Conservation (phyloP, 306 rosid species). For the Biancaea sappan region DNA sequence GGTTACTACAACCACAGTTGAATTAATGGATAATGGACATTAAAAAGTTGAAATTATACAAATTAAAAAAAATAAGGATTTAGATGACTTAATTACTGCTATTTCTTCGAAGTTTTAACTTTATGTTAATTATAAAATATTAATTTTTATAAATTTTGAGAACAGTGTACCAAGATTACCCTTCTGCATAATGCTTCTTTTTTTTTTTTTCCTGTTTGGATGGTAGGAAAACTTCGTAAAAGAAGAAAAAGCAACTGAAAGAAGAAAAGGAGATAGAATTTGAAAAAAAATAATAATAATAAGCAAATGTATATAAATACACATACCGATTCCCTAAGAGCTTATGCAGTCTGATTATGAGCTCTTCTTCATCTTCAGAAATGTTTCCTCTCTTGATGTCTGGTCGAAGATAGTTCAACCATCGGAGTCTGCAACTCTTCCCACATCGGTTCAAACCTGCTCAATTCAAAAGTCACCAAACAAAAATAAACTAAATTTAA, state of each 20-base stretch:
- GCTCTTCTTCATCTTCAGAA: slow-evolving; percentile 33
- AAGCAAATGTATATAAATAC: too few relatives aligned
- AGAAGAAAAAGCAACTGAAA: too few relatives aligned
- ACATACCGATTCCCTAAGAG: slow-evolving; percentile 31
- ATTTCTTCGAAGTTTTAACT: too few relatives aligned
- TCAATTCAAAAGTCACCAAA: neutral
- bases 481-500: neutral
- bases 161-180: too few relatives aligned
- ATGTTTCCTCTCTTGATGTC: slow-evolving; percentile 39
- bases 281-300: too few relatives aligned
- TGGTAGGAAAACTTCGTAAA: neutral
- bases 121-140: too few relatives aligned
- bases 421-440: slow-evolving; percentile 37
- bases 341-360: slow-evolving; percentile 29
- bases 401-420: slow-evolving; percentile 39
- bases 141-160: too few relatives aligned
- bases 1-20: neutral
- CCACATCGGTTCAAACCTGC: slow-evolving; percentile 38
- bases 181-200: neutral
- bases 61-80: too few relatives aligned
- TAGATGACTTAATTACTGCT: too few relatives aligned
- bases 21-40: too few relatives aligned
- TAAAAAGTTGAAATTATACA: too few relatives aligned
- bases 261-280: too few relatives aligned
- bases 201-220: neutral